A percentile compares a stretch with the other conserved stretches of the same genome.
Evolutionary conservation across 1,284 basidiomycete species (phyloP).

Genomic region (Neotropicomus parvogracilis): DNA sequence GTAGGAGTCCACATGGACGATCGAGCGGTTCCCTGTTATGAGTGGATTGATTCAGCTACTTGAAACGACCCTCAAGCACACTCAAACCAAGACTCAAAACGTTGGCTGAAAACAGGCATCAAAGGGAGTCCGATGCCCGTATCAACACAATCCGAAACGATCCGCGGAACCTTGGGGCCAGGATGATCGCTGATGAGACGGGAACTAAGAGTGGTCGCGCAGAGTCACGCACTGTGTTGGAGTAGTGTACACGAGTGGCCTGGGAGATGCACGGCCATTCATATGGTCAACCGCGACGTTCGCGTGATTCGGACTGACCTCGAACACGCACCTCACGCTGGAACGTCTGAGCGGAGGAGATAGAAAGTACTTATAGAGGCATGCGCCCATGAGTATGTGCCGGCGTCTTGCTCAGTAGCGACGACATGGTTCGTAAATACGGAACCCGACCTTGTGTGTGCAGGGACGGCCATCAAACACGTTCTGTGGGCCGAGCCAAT

Average conservation of each 20-base stretch:
- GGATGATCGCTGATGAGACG: neutral
- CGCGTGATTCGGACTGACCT: neutral
- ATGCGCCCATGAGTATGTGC: no score
- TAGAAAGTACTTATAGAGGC: no score
- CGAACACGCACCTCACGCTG: constrained; percentile 2
- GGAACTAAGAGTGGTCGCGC: neutral
- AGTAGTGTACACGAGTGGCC: neutral
- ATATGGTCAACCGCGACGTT: neutral
- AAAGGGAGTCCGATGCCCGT: neutral
- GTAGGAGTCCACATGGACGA: no score
- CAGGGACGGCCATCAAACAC: neutral
- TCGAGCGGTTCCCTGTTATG: neutral
- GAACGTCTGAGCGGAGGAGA: constrained; percentile 1
- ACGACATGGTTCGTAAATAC: neutral
- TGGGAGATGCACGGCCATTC: neutral
- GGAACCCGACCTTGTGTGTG: constrained; percentile 8
- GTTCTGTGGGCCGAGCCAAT: constrained; percentile 4
- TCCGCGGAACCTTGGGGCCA: neutral
- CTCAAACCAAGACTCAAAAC: neutral
- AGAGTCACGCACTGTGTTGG: neutral
- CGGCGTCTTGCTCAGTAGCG: neutral
- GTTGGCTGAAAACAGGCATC: neutral
- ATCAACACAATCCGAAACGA: neutral
- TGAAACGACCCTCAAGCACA: constrained; percentile 12
- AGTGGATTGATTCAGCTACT: neutral